Percentiles rank a stretch among this genome's conserved stretches.
These are phyloP conservation scores for Conoideocrella luteorostrata DNA, from an alignment of 2,329 filamentous ascomycete species.

Conservation along the genomic window DNA sequence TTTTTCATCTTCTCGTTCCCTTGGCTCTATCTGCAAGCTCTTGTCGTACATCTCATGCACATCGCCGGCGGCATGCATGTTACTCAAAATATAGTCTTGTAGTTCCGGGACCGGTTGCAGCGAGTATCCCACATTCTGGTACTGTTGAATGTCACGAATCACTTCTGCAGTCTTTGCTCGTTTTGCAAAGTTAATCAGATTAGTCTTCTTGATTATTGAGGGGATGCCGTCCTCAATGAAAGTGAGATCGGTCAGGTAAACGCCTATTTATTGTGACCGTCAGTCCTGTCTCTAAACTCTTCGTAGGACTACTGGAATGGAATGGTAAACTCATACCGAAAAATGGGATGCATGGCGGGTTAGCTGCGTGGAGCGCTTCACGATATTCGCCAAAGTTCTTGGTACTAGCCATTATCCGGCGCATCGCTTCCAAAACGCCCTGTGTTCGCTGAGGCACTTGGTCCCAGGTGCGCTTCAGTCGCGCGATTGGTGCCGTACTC, in stretches of 20 bases:
- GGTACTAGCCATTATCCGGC: constrained; percentile 89
- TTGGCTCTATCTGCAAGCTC: constrained; percentile 85
- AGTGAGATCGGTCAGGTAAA: constrained; percentile 93
- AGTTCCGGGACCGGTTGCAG: constrained; percentile 84
- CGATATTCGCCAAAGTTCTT: constrained; percentile 98
- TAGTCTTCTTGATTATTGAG: constrained; percentile 90
- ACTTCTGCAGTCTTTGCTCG: constrained; percentile 96
- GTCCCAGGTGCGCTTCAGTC: constrained; percentile 88
- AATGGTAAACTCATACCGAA: constrained; percentile 59
- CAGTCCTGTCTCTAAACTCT: background rate
- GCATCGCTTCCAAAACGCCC: constrained; percentile 79
- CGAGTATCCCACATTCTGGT: constrained; percentile 95
- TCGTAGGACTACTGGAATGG: background rate
- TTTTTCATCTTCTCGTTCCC: constrained; percentile 97
- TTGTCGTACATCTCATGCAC: constrained; percentile 99
- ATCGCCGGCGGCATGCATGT: constrained; percentile 91
- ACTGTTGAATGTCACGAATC: constrained; percentile 97
- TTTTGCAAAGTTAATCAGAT: constrained; percentile 98
- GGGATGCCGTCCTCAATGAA: constrained; percentile 99
- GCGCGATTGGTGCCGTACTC: constrained; percentile 89
- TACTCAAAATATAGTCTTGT: constrained; percentile 93
- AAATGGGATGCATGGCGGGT: constrained; percentile 96
- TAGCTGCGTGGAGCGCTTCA: constrained; percentile 84
- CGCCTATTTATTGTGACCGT: constrained; percentile 47
- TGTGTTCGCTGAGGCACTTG: constrained; percentile 84